Evolutionary conservation across 2,329 filamentous ascomycete species (phyloP).

Genomic region (Periglandula ipomoeae): DNA sequence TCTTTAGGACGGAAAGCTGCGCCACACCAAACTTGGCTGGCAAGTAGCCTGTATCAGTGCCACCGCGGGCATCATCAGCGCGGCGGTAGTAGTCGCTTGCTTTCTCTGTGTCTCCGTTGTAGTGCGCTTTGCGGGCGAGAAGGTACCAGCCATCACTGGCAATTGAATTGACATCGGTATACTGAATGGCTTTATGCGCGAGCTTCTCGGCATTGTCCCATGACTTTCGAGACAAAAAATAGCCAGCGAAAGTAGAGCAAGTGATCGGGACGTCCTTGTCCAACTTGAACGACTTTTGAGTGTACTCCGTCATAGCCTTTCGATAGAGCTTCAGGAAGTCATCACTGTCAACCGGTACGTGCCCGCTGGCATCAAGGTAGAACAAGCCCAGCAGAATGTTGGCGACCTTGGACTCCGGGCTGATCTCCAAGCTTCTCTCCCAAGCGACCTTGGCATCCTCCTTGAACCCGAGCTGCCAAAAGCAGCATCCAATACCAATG

Average conservation of each 20-base stretch:
- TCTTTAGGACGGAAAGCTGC: conserved; percentile 76
- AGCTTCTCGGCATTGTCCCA: conserved; percentile 76
- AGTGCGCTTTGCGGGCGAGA: conserved; percentile 84
- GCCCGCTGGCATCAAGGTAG: conserved; percentile 78
- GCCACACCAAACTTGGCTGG: conserved; percentile 93
- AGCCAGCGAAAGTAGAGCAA: conserved; percentile 81
- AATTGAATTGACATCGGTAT: conserved; percentile 92
- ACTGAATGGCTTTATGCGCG: conserved; percentile 86
- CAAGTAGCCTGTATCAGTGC: conserved; percentile 80
- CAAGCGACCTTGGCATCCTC: conserved; percentile 86
- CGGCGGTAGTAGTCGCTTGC: conserved; percentile 82
- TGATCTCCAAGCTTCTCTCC: conserved; percentile 77
- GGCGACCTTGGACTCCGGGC: conserved; percentile 75
- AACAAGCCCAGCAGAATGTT: conserved; percentile 86
- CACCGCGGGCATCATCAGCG: conserved; percentile 85
- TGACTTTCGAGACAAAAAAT: conserved; percentile 77
- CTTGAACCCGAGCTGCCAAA: conserved; percentile 94
- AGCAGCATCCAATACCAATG: conserved; percentile 91
- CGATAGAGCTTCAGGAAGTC: conserved; percentile 81
- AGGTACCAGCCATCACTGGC: conserved; percentile 98
- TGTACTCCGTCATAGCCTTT: conserved; percentile 89
- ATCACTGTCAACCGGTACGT: conserved; percentile 72
- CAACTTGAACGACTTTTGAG: conserved; percentile 85
- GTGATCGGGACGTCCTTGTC: conserved; percentile 87
- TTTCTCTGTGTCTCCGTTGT: conserved; percentile 61